Evolutionary conservation across 2,329 filamentous ascomycete species (phyloP), one percentile per base, ranked within the genome.

Genomic region (Emericellopsis atlantica): DNA sequence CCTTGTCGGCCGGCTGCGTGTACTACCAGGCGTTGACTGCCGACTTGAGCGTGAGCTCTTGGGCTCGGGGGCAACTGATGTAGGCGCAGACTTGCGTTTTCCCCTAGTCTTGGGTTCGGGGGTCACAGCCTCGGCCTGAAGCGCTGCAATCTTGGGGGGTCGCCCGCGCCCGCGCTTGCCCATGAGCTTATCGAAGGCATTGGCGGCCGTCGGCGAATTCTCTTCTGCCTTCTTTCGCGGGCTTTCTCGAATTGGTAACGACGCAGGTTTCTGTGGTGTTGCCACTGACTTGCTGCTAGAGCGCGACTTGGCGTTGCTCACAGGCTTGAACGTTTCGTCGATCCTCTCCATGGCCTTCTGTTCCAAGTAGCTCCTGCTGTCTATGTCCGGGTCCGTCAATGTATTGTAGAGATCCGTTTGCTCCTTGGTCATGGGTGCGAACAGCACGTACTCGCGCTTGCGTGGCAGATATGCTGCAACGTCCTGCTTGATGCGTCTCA

Each of bases 361-460:
- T 50, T 95, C 87, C 1, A 96, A 64, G 44, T 90, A 95, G 14
- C 83, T 75, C 23, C 89, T 74, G 0, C 74, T 74, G 46, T 81
- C 77, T 2, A 64, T 57, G 2, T 65, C 65, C 45, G 74, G 76
- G 52, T 81, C 69, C 42, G 59, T 72, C 29, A 81, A 66, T 1
- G 68, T 70, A 39, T 79, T 79, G 54, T 98, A 98, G 0, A 98
- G 62, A 43, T 95, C 90, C 3, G 88, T 86, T 55, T 98, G 92
- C 49, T 92, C 87, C 21, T 79, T 74, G 0, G 88, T 95, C 62
- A 98, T 78, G 0, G 92, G 92, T 0, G 92, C 92, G 52, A 92
- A 96, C 0, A 98, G 66, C 4, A 98, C 84, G 49, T 98, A 98
- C 58, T 98, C 92, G 23, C 92, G 77, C 66, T 98, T 98, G 61